Base-by-base conservation (phyloP, 305 asterid genomes). In the Monarda citriodora region DNA sequence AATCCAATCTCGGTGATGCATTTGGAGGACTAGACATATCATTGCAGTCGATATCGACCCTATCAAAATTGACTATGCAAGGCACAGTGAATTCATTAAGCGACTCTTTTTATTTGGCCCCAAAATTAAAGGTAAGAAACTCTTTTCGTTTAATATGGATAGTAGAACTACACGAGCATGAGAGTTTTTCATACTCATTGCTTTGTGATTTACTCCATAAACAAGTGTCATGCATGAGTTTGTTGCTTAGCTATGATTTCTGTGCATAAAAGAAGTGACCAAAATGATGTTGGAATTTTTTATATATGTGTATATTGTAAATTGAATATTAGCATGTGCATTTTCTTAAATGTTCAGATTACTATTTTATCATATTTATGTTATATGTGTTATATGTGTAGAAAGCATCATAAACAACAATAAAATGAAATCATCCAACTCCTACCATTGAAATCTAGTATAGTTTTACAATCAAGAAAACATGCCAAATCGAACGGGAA, bases 31-130 rank as follows among this genome's bases (percentile, higher is more conserved):
- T 63, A 72, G 68, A 59, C 92, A 90, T 75, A 97, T 93, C 55
- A 79, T 87, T 52, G 99, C 97, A 34, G 78, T 93, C 36, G 99
- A 93, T 65, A 82, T 93, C 13, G 96, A 93, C 77, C 91, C 97
- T 41, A 78, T 69, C 45, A 93, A 81, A 76, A 78, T 93, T 56
- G 86, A 80, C 37, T 85, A 71, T 64, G 99, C 99, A 48, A 78
- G 69, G 44, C 89, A 83, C 63, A 93, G 89, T 79, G 95, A 97
- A 22, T 93, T 93, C 80, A 65, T 89, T 17, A 72, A 60, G 96
- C 1, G 95, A 93, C 68, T 85, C 87, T 54, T 72, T 87, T 61
- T 73, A 76, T 65, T 77, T 89, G 82, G 99, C 90, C 42, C 77
- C 92, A 53, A 74, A 53, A 38, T 52, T 89, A 42, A 87, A 90